Conservation (phyloP, 495 filamentous ascomycete genomes). For the Aspergillus nanangensis region DNA sequence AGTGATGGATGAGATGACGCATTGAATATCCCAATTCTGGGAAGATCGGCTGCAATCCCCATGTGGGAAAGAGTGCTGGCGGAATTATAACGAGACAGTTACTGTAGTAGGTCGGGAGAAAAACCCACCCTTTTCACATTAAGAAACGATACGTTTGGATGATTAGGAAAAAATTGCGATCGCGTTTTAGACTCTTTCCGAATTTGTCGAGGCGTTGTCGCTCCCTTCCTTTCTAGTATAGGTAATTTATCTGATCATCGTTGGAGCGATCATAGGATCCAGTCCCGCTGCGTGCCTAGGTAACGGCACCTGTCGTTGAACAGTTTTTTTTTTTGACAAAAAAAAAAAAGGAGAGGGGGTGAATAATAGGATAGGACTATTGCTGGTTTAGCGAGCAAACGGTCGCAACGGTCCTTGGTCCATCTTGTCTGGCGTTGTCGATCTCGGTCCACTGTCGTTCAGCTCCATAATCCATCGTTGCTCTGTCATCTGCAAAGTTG, state of each 20-base stretch:
- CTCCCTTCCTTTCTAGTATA: constrained; percentile 22
- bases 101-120: too few relatives aligned
- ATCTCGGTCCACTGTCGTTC: constrained; percentile 14
- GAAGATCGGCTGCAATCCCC: neutral
- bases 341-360: neutral
- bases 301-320: constrained; percentile 5
- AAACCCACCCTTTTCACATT: too few relatives aligned
- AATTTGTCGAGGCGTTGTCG: constrained; percentile 21
- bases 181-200: constrained; percentile 31
- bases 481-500: constrained; percentile 5
- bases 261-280: constrained; percentile 22
- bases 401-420: constrained; percentile 14
- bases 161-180: constrained; percentile 24
- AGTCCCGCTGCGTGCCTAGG: neutral
- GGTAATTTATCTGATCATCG: constrained; percentile 28
- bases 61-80: neutral
- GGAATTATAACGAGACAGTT: neutral
- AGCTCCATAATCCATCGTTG: constrained; percentile 13
- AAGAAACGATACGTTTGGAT: neutral
- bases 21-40: neutral
- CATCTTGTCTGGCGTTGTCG: constrained; percentile 12
- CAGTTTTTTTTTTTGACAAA: neutral
- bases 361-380: too few relatives aligned
- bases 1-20: neutral
- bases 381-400: constrained; percentile 5